Base-by-base conservation (phyloP, 768 basidiomycete genomes). In the Butyriboletus loyo region DNA sequence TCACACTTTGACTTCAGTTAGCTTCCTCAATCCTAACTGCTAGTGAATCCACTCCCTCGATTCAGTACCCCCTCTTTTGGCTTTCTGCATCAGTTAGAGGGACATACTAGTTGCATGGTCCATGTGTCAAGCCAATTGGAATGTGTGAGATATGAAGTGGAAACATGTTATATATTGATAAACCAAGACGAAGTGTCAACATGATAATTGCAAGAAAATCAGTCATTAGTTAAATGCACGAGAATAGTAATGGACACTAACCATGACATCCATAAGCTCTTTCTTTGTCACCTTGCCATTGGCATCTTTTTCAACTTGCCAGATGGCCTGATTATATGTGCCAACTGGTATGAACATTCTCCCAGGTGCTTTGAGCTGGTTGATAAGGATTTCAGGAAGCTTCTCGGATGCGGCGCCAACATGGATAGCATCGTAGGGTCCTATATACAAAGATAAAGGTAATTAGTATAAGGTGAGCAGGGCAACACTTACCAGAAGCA, bases 301-400 rank as follows among this genome's bases (percentile, higher is more conserved):
- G 31, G 53, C 74, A 51, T 87, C 84, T 66, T 96, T 97, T 63
- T 95, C 91, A 14, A 96, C 73, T 55, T 89, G 84, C 61, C 83
- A 75, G 48, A 97, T 83, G 60, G 81, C 71, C 53, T 89, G 84
- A 14, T 58, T 58, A 14, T 69, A 61, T 1, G 73, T 77, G 3
- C 94, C 95, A 14, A 98, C 86, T 2, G 95, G 95, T 47, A 98
- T 91, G 73, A 98, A 95, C 87, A 98, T 92, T 47, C 85, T 74
- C 15, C 89, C 89, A 0, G 87, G 87, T 2, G 68, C 66, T 25
- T 85, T 85, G 3, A 93, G 82, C 62, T 96, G 94, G 14, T 88
- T 82, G 27, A 98, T 68, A 1, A 98, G 79, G 0, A 77, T 68
- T 21, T 79, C 67, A 0, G 95, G 94, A 14, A 93, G 70, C 0